phyloP scores from a whole-genome alignment of 1,284 basidiomycete species.

The Grifola frondosa region DNA sequence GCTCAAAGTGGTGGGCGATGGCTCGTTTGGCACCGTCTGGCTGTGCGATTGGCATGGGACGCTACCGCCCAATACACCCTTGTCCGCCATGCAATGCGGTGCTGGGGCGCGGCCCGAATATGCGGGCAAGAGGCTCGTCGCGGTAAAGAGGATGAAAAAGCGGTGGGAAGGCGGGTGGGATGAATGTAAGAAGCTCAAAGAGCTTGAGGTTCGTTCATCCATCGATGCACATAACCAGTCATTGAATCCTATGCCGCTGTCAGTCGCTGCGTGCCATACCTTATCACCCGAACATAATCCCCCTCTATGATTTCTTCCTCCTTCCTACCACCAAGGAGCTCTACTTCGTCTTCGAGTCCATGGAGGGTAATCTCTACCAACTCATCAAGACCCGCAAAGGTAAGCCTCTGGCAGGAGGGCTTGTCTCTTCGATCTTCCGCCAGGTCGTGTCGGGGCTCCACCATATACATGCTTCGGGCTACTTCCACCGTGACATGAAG shows the following conservation, averaged over 20 bases:
- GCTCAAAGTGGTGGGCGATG: slow-evolving; percentile 92
- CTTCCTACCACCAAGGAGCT: slow-evolving; percentile 92
- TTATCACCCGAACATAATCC: slow-evolving; percentile 96
- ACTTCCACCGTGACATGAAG: slow-evolving; percentile 99
- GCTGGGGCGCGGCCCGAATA: slow-evolving; percentile 90
- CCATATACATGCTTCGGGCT: slow-evolving; percentile 91
- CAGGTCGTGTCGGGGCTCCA: slow-evolving; percentile 90
- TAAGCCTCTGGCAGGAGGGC: slow-evolving; percentile 89
- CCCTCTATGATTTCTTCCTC: slow-evolving; percentile 98
- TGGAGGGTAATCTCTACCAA: slow-evolving; percentile 99
- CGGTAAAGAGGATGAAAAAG: slow-evolving; percentile 98
- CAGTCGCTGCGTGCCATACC: slow-evolving; percentile 94
- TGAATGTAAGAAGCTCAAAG: slow-evolving; percentile 93
- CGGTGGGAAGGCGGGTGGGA: slow-evolving; percentile 97
- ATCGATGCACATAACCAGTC: slow-evolving; percentile 13
- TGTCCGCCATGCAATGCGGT: slow-evolving; percentile 91
- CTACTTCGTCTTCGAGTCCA: slow-evolving; percentile 99
- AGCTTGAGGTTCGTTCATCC: slow-evolving; percentile 78
- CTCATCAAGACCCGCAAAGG: slow-evolving; percentile 97
- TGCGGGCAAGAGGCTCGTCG: slow-evolving; percentile 92
- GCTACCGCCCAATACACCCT: slow-evolving; percentile 82
- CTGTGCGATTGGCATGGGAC: slow-evolving; percentile 99
- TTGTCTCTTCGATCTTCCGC: slow-evolving; percentile 92
- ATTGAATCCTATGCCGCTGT: slow-evolving; percentile 16
- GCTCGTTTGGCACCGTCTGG: slow-evolving; percentile 97